Evolutionary conservation across 305 asterid species (phyloP).

Genomic region (Solanum hybrid): DNA sequence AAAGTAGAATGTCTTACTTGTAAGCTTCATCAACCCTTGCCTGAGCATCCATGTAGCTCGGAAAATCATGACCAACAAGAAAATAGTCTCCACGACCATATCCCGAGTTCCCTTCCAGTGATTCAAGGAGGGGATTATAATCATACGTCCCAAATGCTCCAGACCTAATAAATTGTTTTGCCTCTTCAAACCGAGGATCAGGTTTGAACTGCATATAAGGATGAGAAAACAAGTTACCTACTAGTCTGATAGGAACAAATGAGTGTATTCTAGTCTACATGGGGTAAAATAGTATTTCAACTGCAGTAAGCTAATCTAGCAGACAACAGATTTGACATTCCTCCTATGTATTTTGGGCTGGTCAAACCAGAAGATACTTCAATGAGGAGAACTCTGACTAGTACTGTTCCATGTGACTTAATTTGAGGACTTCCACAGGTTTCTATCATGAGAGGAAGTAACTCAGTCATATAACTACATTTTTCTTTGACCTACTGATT

Average conservation of each 20-base stretch:
- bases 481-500: not conserved
- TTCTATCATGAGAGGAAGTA: not conserved
- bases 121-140: constrained; percentile 87
- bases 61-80: constrained; percentile 85
- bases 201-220: constrained; percentile 64
- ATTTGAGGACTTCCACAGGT: not conserved
- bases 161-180: constrained; percentile 74
- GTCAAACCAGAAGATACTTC: not conserved
- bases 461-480: not conserved
- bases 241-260: not conserved
- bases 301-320: not conserved
- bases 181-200: constrained; percentile 94
- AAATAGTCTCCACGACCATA: constrained; percentile 96
- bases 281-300: not conserved
- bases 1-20: constrained; percentile 51
- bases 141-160: constrained; percentile 97
- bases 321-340: not conserved
- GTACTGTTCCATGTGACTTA: not conserved
- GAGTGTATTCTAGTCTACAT: not conserved
- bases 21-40: constrained; percentile 80
- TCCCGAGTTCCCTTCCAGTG: constrained; percentile 89
- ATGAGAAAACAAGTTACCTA: not conserved
- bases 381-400: not conserved
- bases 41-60: constrained; percentile 92
- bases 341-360: not conserved